Evolutionary conservation across 306 rosid genomes (phyloP).

Genomic region (Rosa lucieae): DNA sequence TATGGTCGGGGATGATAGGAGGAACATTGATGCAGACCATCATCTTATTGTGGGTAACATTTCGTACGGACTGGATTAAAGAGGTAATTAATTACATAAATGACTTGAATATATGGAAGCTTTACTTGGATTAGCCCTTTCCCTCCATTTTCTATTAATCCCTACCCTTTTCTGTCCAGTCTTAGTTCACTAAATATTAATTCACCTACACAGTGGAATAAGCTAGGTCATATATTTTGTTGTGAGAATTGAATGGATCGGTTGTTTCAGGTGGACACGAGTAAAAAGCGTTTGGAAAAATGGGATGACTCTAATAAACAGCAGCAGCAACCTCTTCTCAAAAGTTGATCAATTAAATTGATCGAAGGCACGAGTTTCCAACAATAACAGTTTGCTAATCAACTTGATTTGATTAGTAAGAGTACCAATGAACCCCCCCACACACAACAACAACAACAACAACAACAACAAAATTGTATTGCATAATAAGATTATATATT

Average conservation of each 20-base stretch:
- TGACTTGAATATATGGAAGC: not conserved
- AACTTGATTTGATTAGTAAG: not conserved
- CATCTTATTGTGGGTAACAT: conserved; percentile 59
- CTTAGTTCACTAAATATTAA: too few species aligned
- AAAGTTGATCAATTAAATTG: not conserved
- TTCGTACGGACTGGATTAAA: conserved; percentile 62
- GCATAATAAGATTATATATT: too few species aligned
- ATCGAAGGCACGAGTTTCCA: not conserved
- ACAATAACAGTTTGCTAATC: not conserved
- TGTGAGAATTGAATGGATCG: not conserved
- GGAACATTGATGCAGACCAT: conserved; percentile 65
- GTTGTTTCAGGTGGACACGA: conserved; percentile 40
- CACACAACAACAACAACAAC: too few species aligned
- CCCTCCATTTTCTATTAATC: too few species aligned
- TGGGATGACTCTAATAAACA: conserved; percentile 32
- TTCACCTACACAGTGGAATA: too few species aligned
- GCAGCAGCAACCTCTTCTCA: conserved; percentile 22
- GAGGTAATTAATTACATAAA: conserved; percentile 39
- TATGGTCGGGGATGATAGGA: conserved; percentile 88
- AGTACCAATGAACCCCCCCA: too few species aligned
- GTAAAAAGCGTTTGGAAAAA: conserved; percentile 42
- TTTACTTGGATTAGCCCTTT: not conserved
- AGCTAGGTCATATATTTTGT: not conserved
- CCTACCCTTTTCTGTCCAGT: too few species aligned
- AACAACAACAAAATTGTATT: too few species aligned